phyloP scores from a whole-genome alignment of 768 basidiomycete genomes.

The Phaeotremella fagi region DNA sequence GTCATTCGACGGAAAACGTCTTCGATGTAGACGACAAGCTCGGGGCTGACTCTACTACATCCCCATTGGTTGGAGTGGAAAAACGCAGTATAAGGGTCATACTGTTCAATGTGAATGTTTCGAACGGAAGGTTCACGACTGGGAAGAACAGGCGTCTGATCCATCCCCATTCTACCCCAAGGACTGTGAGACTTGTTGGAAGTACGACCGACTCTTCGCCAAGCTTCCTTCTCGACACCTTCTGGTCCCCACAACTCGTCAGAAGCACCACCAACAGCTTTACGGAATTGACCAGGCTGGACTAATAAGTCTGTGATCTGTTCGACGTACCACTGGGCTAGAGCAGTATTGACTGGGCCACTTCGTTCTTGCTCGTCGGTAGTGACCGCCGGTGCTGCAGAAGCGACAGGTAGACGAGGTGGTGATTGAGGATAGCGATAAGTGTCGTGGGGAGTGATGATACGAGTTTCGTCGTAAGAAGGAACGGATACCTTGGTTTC shows the following conservation, averaged over 20 bases:
- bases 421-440: background rate
- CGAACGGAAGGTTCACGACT: constrained; percentile 3
- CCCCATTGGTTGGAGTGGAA: too few relatives aligned
- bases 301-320: constrained; percentile 25
- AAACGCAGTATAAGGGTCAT: constrained; percentile 28
- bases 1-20: constrained; percentile 31
- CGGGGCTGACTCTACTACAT: constrained; percentile 2
- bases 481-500: too few relatives aligned
- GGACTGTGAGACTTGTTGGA: constrained; percentile 17
- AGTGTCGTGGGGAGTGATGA: background rate
- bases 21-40: constrained; percentile 22
- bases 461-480: background rate
- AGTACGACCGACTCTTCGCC: constrained; percentile 20
- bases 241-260: constrained; percentile 25
- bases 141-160: constrained; percentile 6
- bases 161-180: constrained; percentile 31
- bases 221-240: constrained; percentile 25
- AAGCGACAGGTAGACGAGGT: background rate
- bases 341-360: constrained; percentile 16
- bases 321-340: constrained; percentile 33
- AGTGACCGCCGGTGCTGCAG: background rate
- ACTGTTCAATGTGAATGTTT: constrained; percentile 9
- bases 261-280: constrained; percentile 28
- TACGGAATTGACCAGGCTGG: constrained; percentile 31
- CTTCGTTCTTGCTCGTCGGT: background rate